phyloP scores from a whole-genome alignment of 1,284 basidiomycete genomes.

The Ganoderma sp. region DNA sequence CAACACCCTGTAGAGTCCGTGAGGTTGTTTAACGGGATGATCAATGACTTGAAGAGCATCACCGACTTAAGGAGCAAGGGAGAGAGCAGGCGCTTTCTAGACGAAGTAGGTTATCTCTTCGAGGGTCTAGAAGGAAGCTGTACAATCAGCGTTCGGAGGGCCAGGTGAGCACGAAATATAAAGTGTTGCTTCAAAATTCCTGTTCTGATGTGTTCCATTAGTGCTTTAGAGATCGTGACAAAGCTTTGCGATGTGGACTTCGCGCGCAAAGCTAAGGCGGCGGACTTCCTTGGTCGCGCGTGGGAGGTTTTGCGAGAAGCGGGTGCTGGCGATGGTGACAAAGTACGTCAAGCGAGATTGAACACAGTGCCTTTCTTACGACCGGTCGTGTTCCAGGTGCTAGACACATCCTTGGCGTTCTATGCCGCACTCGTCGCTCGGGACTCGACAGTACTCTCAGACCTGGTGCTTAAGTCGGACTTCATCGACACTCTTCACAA shows the following conservation, averaged over 20 bases:
- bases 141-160: conserved; percentile 61
- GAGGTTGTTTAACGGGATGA: conserved; percentile 51
- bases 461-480: conserved; percentile 53
- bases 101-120: conserved; percentile 81
- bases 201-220: conserved; percentile 35
- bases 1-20: conserved; percentile 38
- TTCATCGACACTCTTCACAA: conserved; percentile 52
- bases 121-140: conserved; percentile 69
- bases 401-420: conserved; percentile 63
- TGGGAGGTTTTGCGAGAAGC: conserved; percentile 68
- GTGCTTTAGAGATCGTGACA: conserved; percentile 74
- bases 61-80: conserved; percentile 79
- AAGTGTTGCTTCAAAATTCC: no score
- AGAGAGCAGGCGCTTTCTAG: conserved; percentile 77
- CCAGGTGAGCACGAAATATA: conserved; percentile 52
- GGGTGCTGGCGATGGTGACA: conserved; percentile 65
- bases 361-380: background rate
- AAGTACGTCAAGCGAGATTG: conserved; percentile 43
- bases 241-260: conserved; percentile 79
- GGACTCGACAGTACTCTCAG: conserved; percentile 56
- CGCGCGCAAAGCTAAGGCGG: conserved; percentile 71
- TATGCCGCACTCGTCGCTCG: conserved; percentile 65
- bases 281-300: conserved; percentile 68
- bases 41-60: conserved; percentile 79
- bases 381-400: conserved; percentile 46